A percentile compares a stretch with the other conserved stretches of the same genome.
Conservation (phyloP, 805 yeast species). For the Ogataea allantospora region DNA sequence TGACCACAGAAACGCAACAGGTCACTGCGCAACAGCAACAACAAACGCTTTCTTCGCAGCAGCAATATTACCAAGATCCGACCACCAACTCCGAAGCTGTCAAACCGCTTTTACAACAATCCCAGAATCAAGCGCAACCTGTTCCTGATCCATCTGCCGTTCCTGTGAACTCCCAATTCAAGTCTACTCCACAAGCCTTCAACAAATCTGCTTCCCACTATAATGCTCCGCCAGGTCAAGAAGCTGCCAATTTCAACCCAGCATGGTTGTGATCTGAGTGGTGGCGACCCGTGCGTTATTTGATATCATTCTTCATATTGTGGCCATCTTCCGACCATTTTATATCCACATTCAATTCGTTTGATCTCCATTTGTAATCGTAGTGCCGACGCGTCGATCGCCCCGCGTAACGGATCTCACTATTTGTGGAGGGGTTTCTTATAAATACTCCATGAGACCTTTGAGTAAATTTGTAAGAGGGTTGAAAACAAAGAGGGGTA, state of each 20-base stretch:
- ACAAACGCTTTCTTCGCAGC: constrained; percentile 18
- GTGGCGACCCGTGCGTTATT: background rate
- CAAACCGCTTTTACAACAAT: constrained; percentile 32
- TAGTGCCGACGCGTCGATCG: constrained; percentile 1
- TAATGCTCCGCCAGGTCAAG: constrained; percentile 17
- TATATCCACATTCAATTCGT: constrained; percentile 7
- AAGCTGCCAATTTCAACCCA: constrained; percentile 25
- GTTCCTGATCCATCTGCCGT: constrained; percentile 32
- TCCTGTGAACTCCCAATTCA: constrained; percentile 7
- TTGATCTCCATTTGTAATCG: constrained; percentile 3
- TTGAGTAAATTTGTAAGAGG: constrained; percentile 6
- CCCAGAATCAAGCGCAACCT: constrained; percentile 31
- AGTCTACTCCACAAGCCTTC: constrained; percentile 6
- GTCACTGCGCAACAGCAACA: constrained; percentile 11
- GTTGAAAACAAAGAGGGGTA: constrained; percentile 9
- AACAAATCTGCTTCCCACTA: constrained; percentile 33
- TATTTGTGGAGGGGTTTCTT: background rate
- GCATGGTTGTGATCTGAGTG: constrained; percentile 32
- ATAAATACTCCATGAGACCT: constrained; percentile 1
- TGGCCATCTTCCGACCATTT: background rate
- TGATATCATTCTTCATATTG: background rate
- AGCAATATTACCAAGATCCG: constrained; percentile 21
- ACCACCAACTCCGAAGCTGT: constrained; percentile 15
- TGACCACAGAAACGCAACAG: background rate
- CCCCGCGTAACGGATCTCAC: too few species aligned